Evolutionary conservation across 352 stramenopile species (phyloP), one percentile per base, ranked within the genome.

Genomic region (Phytophthora pini): DNA sequence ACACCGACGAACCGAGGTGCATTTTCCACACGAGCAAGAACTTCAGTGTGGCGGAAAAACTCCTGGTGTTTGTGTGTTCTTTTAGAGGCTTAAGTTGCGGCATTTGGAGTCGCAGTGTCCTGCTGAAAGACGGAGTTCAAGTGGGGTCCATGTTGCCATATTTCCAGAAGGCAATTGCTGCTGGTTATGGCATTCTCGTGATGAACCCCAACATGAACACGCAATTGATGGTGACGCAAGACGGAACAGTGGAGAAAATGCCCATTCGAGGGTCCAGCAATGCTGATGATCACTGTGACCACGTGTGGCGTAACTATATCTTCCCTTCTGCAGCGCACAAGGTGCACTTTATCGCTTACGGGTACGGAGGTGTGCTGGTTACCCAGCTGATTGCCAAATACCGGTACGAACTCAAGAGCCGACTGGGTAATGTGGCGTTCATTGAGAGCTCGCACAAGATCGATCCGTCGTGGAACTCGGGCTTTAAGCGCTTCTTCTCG

Each of bases 191-290:
- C 31, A 77, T 97, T 22, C 56, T 96, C 20, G 87, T 97, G 20
- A 92, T 95, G 76, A 95, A 96, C 63, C 89, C 91, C 2, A 97
- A 97, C 72, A 92, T 93, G 72, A 97, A 97, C 68, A 94, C 89
- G 27, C 82, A 92, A 58, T 63, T 87, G 5, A 92, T 96, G 73
- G 65, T 88, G n/a, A 69, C 77, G 2, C 49, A 50, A 2, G 82
- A 90, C 45, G 73, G 86, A 22, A 74, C 70, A 1, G 65, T 78
- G 12, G 76, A 84, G 44, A 97, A 97, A 62, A 74, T 95, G 59
- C 77, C 87, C 0, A 97, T 97, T 47, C 74, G 86, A 47, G 82
- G 81, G 9, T 96, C 87, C 0, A 85, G 85, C 11, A 95, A 87
- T 24, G 86, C 90, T 7, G 87, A 96, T n/a, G 88, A 97, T 22